phyloP scores from a whole-genome alignment of 257 asterid genomes.

The Solanum okadae region DNA sequence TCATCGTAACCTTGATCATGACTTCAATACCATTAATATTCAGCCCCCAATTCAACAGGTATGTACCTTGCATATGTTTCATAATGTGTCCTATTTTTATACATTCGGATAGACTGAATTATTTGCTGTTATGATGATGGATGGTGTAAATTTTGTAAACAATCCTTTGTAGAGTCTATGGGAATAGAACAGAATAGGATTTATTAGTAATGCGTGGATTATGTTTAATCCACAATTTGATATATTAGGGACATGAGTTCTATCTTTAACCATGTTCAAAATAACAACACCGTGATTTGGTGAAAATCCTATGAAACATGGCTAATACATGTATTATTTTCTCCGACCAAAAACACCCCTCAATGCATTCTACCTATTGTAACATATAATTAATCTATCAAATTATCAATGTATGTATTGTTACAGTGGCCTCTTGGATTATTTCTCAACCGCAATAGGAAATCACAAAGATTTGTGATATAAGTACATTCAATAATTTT shows the following conservation, averaged over 20 bases:
- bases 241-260: too few relatives aligned
- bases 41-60: neutral
- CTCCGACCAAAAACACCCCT: neutral
- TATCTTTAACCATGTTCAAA: too few relatives aligned
- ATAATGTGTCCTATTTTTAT: neutral
- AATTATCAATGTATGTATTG: neutral
- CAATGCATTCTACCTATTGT: neutral
- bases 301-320: neutral
- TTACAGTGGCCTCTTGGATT: neutral
- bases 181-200: too few relatives aligned
- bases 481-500: neutral
- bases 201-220: too few relatives aligned
- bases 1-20: neutral
- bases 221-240: too few relatives aligned
- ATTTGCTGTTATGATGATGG: neutral
- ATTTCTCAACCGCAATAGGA: neutral
- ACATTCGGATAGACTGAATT: neutral
- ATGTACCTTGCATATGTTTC: neutral
- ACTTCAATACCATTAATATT: neutral
- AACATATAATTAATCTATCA: neutral
- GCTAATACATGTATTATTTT: neutral
- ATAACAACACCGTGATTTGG: neutral
- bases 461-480: neutral
- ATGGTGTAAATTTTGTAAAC: neutral
- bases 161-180: neutral